Evolutionary conservation across 225 moss, liverwort and hornwort species (phyloP), one percentile per base, ranked within the genome.

Genomic region (Straminergon stramineum): DNA sequence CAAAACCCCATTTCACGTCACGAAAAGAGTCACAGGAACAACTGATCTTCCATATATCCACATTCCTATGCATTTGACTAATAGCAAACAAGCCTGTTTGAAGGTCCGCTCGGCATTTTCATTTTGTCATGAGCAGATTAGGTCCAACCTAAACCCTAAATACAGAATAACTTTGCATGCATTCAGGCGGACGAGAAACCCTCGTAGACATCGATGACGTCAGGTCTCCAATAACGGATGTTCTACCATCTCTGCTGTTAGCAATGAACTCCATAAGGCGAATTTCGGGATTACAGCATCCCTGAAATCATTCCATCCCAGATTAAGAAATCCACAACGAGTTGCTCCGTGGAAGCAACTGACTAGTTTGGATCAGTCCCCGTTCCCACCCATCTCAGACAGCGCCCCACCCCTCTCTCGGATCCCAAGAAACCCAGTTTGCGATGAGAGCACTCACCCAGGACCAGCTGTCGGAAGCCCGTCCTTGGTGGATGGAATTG

Each of bases 391-490:
- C 13, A 80, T 71, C 71, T n/a, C 53, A 82, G 45, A 43, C n/a
- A n/a, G 27, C 37, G 0, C 13, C 13, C 32, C 88, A 11, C 19
- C 48, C 2, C 20, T 8, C 2, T 3, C 18, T 63, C 30, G 7
- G 11, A 68, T 76, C 61, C 27, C 21, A 62, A 39, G 55, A 14
- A 39, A 53, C 45, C 79, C 17, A 81, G 82, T 41, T 37, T 62
- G 86, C 37, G 78, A 69, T 18, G 22, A 43, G 21, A 61, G 67
- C n/a, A 66, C 93, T 91, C 90, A 99, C 97, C 99, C 99, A 99
- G n/a, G 95, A 96, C 97, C 99, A 99, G 90, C 92, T 93, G 64
- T 92, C 96, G 55, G 95, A 56, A 57, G 90, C 93, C 84, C 89
- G 86, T 57, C 87, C 84, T 62, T 90, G 41, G 41, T 91, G 92